Base-by-base conservation (phyloP, 2,329 filamentous ascomycete genomes). In the Cladosporium colombiae region DNA sequence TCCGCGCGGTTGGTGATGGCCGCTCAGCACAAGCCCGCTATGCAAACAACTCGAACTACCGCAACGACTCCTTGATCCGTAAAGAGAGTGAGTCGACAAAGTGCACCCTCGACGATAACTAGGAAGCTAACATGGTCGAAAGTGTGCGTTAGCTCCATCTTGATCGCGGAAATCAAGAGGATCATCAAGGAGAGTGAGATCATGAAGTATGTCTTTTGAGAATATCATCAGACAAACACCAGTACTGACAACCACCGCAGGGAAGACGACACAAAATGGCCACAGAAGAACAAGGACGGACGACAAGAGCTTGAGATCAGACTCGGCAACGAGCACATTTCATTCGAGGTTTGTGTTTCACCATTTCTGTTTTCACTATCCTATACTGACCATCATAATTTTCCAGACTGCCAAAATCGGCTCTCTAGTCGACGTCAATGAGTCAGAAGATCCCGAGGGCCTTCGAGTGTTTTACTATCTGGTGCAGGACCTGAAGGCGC, bases 21-120 rank as follows among this genome's bases (percentile, higher is more conserved):
- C 88, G 92, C 68, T 97, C 93, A 77, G 95, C 95, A 8, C 91
- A 95, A 62, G 93, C 94, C 35, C 89, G 95, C 80, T 99, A 99
- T 81, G 95, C 95, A 70, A 99, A 99, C 85, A 99, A 99, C 81
- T 98, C 94, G 66, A 99, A 99, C 81, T 99, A 99, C 82, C 89
- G 95, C 75, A 99, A 99, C 81, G 95, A 99, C 78, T 97, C 93
- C 69, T 83, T 99, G 72, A 99, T 99, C 76, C 91, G 95, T 70
- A 99, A 99, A 93, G 95, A 99, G 84, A 99, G 95, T 97, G 84
- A 73, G 93, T 68, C 5, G 3, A 25, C 1, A 35, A 21, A 21
- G 18, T 14, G 5, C 18, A 21, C 4, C 5, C 25, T 6, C 18
- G 8, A 3, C 16, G 23, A 14, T 3, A 7, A 5, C 16, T 62